Evolutionary conservation across 768 basidiomycete genomes (phyloP).

Genomic region (Sarcodon sp.): DNA sequence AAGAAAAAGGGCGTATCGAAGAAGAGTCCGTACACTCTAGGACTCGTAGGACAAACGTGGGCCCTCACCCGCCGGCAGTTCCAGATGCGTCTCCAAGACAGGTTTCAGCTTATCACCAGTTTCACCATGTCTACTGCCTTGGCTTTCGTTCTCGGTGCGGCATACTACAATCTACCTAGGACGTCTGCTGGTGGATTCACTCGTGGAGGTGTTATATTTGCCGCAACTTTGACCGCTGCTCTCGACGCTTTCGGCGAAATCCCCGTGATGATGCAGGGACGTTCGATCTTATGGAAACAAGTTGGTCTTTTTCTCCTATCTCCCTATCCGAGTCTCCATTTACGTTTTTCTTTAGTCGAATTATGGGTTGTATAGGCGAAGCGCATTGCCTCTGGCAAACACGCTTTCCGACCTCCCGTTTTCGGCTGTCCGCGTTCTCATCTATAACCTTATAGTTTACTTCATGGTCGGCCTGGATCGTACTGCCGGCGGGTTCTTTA

Average conservation of each 20-base stretch:
- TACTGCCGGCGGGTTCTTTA: constrained; percentile 30
- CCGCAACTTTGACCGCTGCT: constrained; percentile 50
- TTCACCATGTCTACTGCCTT: constrained; percentile 42
- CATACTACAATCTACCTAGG: constrained; percentile 60
- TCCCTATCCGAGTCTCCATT: background rate
- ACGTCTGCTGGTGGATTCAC: constrained; percentile 80
- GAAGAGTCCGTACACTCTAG: constrained; percentile 74
- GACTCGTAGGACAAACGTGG: constrained; percentile 61
- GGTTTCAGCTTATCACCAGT: constrained; percentile 65
- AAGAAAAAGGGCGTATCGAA: constrained; percentile 70
- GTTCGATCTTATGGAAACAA: constrained; percentile 64
- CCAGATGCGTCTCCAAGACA: constrained; percentile 60
- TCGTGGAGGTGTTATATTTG: constrained; percentile 72
- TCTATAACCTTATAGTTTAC: constrained; percentile 58
- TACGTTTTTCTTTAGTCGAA: constrained; percentile 21
- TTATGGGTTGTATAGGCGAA: constrained; percentile 56
- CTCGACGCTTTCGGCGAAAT: constrained; percentile 67
- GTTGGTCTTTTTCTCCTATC: constrained; percentile 11
- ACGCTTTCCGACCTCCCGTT: constrained; percentile 60
- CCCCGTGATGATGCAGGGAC: constrained; percentile 47
- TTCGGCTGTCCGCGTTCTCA: constrained; percentile 40
- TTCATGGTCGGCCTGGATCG: constrained; percentile 45
- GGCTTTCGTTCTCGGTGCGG: constrained; percentile 58
- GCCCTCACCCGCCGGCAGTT: constrained; percentile 66
- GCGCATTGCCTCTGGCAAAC: constrained; percentile 52